Evolutionary conservation across 768 basidiomycete species (phyloP), one percentile per base, ranked within the genome.

Genomic region (Auriscalpium vulgare): DNA sequence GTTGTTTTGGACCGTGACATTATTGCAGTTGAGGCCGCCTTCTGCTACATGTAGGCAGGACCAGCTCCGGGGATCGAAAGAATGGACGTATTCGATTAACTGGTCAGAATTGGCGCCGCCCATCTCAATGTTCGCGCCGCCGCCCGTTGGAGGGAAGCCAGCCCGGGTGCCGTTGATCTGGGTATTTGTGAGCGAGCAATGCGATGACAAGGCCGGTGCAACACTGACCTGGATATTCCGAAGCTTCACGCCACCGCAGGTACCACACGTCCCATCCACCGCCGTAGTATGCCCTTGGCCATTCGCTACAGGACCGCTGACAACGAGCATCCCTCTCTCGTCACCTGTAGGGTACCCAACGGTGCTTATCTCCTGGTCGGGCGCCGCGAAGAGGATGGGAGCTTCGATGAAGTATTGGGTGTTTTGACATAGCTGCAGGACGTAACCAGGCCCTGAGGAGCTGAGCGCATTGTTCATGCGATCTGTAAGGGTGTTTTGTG

Each of bases 51-150:
- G 92, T 40, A 94, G 74, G 67, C 90, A 91, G 8, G 87, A 82
- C 91, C 91, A 92, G 56, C 87, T 73, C 51, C 90, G 78, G 2
- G 89, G 88, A 68, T 93, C 82, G 64, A 72, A 88, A 8, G 87
- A 84, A 59, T 75, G 80, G 10, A 92, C 89, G 58, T 80, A 83
- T 72, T 92, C 88, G 53, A 94, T 74, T 40, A 91, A 61, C 67
- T 94, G 91, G 62, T 78, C 73, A 2, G 80, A 72, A 59, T 87
- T 92, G 17, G 75, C 63, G 10, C 90, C 91, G 5, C 91, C 91
- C 77, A 93, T 84, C 69, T 92, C 90, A 54, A 93, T 89, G 63
- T 90, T 91, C 21, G 78, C 90, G 0, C 86, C 87, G 8, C 88
- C 88, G 21, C 49, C 58, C 0, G 75, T 77, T 1, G 83, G 78